Evolutionary conservation across 495 filamentous ascomycete species (phyloP), one percentile per base, ranked within the genome.

Genomic region (Thermothielavioides terrestris): DNA sequence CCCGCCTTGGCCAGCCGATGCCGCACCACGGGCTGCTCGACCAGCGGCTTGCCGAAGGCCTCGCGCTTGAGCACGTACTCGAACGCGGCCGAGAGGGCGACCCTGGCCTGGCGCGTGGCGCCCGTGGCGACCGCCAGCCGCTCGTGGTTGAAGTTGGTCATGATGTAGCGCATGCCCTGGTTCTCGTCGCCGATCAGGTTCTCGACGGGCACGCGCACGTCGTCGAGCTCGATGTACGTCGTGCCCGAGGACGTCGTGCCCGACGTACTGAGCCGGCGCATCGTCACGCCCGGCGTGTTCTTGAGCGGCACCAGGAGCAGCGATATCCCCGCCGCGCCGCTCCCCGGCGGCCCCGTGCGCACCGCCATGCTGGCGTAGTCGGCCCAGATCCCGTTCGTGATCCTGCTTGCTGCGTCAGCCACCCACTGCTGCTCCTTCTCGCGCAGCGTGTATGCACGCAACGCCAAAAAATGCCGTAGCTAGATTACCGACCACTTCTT

Each of bases 71-170:
- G 56, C 31, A 76, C 75, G 63, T 88, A 87, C 10, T 77, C 77
- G 51, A 87, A 83, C 0, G 85, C 83, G 1, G 79, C 55, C 20
- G 74, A 62, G 6, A 88, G 68, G 8, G 82, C 83, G 2, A 86
- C 82, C 9, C 85, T 73, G 0, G 82, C 72, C 50, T 77, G 67
- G 1, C 85, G 73, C 7, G 80, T 84, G 4, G 73, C 73, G 1
- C 76, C 77, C 22, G 88, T 76, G 6, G 80, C 68, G 43, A 88
- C 83, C 21, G 73, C 70, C 1, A 89, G 67, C 0, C 85, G 77
- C 67, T 89, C 85, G 56, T 89, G 84, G 69, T 88, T 88, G 78
- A 89, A 88, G 66, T 89, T 88, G 35, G 80, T 83, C 84, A 89
- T 88, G 53, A 88, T 78, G 56, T 85, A 82, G 31, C 68, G 73